Evolutionary conservation across 257 asterid species (phyloP).

Genomic region (Ballota nigra): DNA sequence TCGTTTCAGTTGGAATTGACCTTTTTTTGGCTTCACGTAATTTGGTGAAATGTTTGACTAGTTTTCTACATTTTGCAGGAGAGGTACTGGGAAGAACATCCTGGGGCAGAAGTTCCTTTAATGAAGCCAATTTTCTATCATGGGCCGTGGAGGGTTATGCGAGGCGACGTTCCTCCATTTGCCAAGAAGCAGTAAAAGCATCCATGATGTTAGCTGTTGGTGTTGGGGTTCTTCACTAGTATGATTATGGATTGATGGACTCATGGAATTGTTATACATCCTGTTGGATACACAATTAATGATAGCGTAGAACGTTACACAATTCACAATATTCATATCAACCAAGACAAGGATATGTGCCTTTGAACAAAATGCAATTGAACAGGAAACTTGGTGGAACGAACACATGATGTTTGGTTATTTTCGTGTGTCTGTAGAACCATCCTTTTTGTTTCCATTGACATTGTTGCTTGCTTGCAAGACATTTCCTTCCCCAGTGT

Average conservation of each 20-base stretch:
- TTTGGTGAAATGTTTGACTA: neutral
- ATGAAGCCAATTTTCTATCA: slow-evolving; percentile 85
- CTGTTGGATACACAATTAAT: neutral
- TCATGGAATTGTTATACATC: neutral
- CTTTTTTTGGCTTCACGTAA: neutral
- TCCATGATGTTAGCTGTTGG: neutral
- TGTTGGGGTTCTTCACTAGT: neutral
- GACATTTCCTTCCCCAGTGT: no score
- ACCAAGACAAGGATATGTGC: neutral
- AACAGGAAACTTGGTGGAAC: neutral
- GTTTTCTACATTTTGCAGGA: slow-evolving; percentile 43
- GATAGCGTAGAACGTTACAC: no score
- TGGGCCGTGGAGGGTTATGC: slow-evolving; percentile 91
- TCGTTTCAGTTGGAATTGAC: neutral
- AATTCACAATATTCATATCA: neutral
- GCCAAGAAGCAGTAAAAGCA: slow-evolving; percentile 34
- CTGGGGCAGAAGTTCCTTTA: slow-evolving; percentile 78
- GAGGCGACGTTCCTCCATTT: slow-evolving; percentile 72
- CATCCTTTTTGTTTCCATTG: neutral
- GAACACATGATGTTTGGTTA: neutral
- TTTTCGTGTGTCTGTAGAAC: neutral
- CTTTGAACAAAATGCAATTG: neutral
- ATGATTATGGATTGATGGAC: neutral
- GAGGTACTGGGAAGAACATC: slow-evolving; percentile 90
- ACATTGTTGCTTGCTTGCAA: no score